Evolutionary conservation across 2,329 filamentous ascomycete genomes (phyloP).

Genomic region (Ophiognomonia clavigignenti-juglandacearum): DNA sequence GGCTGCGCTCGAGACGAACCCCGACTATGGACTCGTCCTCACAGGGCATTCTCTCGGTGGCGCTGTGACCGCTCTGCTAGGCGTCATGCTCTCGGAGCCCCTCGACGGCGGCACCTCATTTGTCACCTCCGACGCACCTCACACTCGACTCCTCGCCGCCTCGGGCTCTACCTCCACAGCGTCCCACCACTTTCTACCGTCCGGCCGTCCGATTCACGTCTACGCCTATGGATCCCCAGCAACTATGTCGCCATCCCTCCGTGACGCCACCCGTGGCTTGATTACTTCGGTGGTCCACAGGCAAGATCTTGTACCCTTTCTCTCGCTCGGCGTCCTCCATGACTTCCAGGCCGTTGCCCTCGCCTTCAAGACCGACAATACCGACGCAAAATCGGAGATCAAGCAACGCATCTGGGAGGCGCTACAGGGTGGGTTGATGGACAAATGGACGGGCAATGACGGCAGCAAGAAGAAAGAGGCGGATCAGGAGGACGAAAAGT

Average conservation of each 20-base stretch:
- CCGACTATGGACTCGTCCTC: constrained; percentile 65
- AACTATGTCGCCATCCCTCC: constrained; percentile 65
- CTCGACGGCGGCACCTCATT: constrained; percentile 52
- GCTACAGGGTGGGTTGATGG: constrained; percentile 55
- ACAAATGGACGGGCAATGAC: constrained; percentile 51
- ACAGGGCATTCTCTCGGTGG: constrained; percentile 67
- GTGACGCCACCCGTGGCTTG: constrained; percentile 65
- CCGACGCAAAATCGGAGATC: constrained; percentile 62
- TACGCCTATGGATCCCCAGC: constrained; percentile 74
- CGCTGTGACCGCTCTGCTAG: constrained; percentile 64
- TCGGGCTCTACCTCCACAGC: constrained; percentile 11
- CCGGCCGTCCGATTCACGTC: constrained; percentile 69
- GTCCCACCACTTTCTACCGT: constrained; percentile 45
- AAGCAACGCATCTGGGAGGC: constrained; percentile 61
- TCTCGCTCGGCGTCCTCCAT: constrained; percentile 69
- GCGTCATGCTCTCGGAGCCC: constrained; percentile 66
- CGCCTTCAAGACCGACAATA: constrained; percentile 68
- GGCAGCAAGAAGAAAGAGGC: constrained; percentile 21
- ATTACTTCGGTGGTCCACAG: constrained; percentile 72
- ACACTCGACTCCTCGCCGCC: constrained; percentile 31
- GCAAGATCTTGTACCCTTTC: constrained; percentile 66
- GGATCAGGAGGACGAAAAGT: constrained; percentile 55
- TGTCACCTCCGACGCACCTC: constrained; percentile 52
- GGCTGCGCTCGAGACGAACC: constrained; percentile 60
- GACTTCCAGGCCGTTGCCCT: constrained; percentile 69